Conservation (phyloP, 192 early-diverging fungal genomes). For the Irineochytrium annulatum region DNA sequence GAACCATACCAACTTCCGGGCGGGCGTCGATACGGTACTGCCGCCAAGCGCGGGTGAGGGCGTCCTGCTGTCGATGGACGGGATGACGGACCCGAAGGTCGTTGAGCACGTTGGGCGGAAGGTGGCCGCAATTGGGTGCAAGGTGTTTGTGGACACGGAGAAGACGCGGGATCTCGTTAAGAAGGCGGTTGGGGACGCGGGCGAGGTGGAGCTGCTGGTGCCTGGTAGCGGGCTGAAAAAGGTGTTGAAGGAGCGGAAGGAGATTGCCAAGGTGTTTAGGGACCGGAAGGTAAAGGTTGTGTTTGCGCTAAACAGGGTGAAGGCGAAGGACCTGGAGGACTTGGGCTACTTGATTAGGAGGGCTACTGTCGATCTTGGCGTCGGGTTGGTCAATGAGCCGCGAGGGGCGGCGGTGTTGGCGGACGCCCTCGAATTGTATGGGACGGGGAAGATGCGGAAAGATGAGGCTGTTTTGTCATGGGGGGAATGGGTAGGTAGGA, state of each 20-base stretch:
- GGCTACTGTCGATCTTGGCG: constrained; percentile 46
- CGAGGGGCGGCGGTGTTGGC: constrained; percentile 44
- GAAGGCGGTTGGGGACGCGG: not conserved
- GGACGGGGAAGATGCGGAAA: constrained; percentile 26
- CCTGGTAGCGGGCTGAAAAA: constrained; percentile 8
- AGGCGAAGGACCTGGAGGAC: constrained; percentile 30
- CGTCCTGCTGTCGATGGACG: constrained; percentile 63
- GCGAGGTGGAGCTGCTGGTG: not conserved
- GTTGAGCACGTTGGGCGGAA: constrained; percentile 65
- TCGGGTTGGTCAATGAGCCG: constrained; percentile 52
- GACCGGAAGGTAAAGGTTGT: constrained; percentile 36
- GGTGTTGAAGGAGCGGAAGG: constrained; percentile 31
- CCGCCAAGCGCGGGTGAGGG: constrained; percentile 59
- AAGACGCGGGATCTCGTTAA: constrained; percentile 40
- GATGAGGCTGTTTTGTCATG: constrained; percentile 33
- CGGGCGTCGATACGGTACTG: no score
- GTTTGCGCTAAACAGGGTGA: constrained; percentile 34
- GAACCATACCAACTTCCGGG: constrained; percentile 84
- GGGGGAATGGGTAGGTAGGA: constrained; percentile 36
- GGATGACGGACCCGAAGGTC: constrained; percentile 66
- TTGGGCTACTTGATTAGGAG: constrained; percentile 41
- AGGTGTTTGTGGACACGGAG: constrained; percentile 65
- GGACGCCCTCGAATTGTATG: constrained; percentile 49
- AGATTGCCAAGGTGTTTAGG: constrained; percentile 31
- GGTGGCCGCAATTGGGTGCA: constrained; percentile 59